Evolutionary conservation across 2,329 filamentous ascomycete species (phyloP), one percentile per base, ranked within the genome.

Genomic region (Gaeumannomyces sp.): DNA sequence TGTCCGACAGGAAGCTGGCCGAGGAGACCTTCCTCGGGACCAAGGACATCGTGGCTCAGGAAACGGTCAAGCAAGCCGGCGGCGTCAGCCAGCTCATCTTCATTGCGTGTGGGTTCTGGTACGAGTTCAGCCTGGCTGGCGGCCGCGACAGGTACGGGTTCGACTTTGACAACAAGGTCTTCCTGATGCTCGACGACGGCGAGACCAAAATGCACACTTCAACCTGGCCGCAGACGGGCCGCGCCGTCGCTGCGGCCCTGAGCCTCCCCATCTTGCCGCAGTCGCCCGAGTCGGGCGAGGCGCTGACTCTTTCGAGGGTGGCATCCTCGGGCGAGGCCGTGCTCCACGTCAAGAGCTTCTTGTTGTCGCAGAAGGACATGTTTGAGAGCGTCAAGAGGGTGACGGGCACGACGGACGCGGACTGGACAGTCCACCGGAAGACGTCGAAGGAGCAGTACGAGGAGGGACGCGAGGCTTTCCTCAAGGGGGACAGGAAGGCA

Each of bases 341-440:
- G 0, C 71, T 88, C 2, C 85, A 82, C 68, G 67, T 87, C 14
- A 79, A 78, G 11, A 85, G 82, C 66, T 90, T 89, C 76, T 72
- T 75, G 6, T 68, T 86, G 66, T 85, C 74, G 65, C 88, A 90
- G 72, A 79, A 79, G 27, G 87, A 90, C 7, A 89, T 90, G 77
- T 79, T 90, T 64, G 81, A 82, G 59, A 81, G 81, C 27, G 75
- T 87, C 10, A 79, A 86, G 69, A 80, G 81, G 0, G 86, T 86
- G 3, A 82, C 83, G 0, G 80, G 80, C 0, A 84, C 81, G 0
- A 81, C 74, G 1, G 82, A 86, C 59, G 72, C 71, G 0, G 86
- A 89, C 68, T 90, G 88, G 88, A 79, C 71, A 2, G 79, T 90
- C 60, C 76, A 71, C 2, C 73, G 79, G 7, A 79, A 85, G 72